Base-by-base conservation (phyloP, 805 yeast genomes). In the Torulaspora delbrueckii region DNA sequence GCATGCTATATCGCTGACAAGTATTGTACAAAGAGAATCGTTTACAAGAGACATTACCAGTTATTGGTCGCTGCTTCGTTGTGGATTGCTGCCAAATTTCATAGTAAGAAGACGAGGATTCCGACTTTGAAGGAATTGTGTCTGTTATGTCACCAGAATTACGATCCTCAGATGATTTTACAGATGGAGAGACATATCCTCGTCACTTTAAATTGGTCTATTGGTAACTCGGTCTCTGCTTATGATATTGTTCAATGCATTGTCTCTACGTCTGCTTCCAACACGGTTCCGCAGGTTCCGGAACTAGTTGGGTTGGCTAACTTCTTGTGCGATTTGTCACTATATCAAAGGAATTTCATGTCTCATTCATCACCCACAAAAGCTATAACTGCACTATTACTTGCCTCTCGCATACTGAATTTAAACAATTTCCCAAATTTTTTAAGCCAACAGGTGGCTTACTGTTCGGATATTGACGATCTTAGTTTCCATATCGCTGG, bases 161-260 rank as follows among this genome's bases (percentile, higher is more conserved):
- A 84, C 58, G 82, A 78, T 49, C 70, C 72, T 32, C 74, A 76
- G 35, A 77, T 80, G 79, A 79, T 80, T 60, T 69, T 75, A 19
- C 93, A 85, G 63, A 86, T 86, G 93, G 95, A 86, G 65, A 70
- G 77, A 53, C 95, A 86, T 59, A 77, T 86, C 12, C 70, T 86
- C 47, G 66, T 75, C 23, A 84, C 93, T 0, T 70, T 87, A 49
- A 79, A 82, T 45, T 86, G 95, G 95, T 66, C 73, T 5, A 47
- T 66, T 9, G 54, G 59, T 6, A 40, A 48, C n/a, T 52, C 58
- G 19, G 48, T 53, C 13, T 47, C 59, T 4, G 37, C 46, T 1
- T 50, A 51, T 32, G 60, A 57, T 13, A 16, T 51, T 24, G 39
- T 53, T 14, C 53, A 54, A 31, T 50, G 52, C 28, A 25, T 49